Conservation (phyloP, 495 filamentous ascomycete species). For the Acidomyces sp. region DNA sequence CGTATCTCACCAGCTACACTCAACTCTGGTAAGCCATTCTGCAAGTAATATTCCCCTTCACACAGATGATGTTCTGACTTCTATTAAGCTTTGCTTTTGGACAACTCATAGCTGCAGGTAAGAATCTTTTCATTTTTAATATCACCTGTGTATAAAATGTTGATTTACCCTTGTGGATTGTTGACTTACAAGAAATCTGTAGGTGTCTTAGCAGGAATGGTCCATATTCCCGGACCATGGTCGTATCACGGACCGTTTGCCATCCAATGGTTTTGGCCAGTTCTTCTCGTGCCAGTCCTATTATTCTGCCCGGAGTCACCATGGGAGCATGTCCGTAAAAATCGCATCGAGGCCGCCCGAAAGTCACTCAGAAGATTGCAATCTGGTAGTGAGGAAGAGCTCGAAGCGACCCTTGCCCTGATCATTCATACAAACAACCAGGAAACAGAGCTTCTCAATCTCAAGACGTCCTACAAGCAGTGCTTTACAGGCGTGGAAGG, state of each 20-base stretch:
- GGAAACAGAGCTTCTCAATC: slow-evolving; percentile 55
- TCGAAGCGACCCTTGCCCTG: slow-evolving; percentile 48
- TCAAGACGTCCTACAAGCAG: slow-evolving; percentile 52
- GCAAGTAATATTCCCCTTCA: background rate
- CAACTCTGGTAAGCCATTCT: background rate
- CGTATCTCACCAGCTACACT: slow-evolving; percentile 5
- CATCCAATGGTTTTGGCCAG: slow-evolving; percentile 73
- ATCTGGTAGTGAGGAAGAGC: slow-evolving; percentile 45
- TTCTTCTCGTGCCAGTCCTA: slow-evolving; percentile 56
- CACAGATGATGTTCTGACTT: slow-evolving; percentile 7
- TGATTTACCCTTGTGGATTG: too few species aligned
- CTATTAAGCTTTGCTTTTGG: too few species aligned
- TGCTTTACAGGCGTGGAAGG: slow-evolving; percentile 65
- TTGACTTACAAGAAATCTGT: too few species aligned
- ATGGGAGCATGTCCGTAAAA: slow-evolving; percentile 66
- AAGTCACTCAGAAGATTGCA: slow-evolving; percentile 49
- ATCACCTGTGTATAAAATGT: too few species aligned
- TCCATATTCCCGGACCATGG: slow-evolving; percentile 43
- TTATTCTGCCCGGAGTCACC: slow-evolving; percentile 60
- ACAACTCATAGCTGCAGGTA: too few species aligned
- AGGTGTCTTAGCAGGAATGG: slow-evolving; percentile 5
- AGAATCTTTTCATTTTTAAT: too few species aligned
- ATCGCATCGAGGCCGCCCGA: slow-evolving; percentile 52
- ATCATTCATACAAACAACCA: slow-evolving; percentile 67
- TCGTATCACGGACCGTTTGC: slow-evolving; percentile 58